Evolutionary conservation across 2,329 filamentous ascomycete species (phyloP).

Genomic region (Pestalotiopsis fici): DNA sequence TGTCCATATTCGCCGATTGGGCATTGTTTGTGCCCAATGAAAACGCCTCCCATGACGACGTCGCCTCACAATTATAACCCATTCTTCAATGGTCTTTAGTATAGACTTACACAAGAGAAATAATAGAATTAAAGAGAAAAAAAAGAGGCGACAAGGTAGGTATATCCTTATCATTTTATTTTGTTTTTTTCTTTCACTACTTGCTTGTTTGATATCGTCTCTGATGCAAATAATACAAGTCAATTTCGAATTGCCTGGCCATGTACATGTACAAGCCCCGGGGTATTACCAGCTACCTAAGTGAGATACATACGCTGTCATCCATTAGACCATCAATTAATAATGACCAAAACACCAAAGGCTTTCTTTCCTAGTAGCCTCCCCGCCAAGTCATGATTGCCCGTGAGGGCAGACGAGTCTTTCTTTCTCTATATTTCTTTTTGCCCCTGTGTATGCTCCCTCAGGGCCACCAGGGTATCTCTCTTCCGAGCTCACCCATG

Average conservation of each 20-base stretch:
- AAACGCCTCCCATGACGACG: slow-evolving; percentile 5
- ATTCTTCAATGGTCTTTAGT: too few species aligned
- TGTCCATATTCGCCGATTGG: slow-evolving; percentile 3
- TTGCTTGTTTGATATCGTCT: too few species aligned
- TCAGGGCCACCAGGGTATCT: slow-evolving; percentile 6
- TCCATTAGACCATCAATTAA: neutral
- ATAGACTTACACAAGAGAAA: too few species aligned
- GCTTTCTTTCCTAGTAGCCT: neutral
- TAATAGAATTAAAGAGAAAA: too few species aligned
- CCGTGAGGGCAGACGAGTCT: slow-evolving; percentile 21
- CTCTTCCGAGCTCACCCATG: slow-evolving; percentile 1
- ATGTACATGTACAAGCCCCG: neutral
- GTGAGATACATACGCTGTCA: neutral
- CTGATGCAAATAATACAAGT: neutral
- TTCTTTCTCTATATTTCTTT: slow-evolving; percentile 17
- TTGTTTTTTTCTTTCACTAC: too few species aligned
- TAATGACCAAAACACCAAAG: slow-evolving; percentile 10
- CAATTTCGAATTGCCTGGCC: neutral
- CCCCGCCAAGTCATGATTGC: slow-evolving; percentile 12
- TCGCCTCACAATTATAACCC: neutral
- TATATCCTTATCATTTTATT: too few species aligned
- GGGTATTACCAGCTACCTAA: slow-evolving; percentile 8
- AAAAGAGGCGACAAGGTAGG: too few species aligned
- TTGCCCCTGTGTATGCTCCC: slow-evolving; percentile 1
- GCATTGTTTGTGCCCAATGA: slow-evolving; percentile 13